Percentiles rank a stretch among this genome's conserved stretches.
These are phyloP conservation scores for Aspergillus ellipticus DNA, from an alignment of 495 filamentous ascomycete species.

Conservation along the genomic window DNA sequence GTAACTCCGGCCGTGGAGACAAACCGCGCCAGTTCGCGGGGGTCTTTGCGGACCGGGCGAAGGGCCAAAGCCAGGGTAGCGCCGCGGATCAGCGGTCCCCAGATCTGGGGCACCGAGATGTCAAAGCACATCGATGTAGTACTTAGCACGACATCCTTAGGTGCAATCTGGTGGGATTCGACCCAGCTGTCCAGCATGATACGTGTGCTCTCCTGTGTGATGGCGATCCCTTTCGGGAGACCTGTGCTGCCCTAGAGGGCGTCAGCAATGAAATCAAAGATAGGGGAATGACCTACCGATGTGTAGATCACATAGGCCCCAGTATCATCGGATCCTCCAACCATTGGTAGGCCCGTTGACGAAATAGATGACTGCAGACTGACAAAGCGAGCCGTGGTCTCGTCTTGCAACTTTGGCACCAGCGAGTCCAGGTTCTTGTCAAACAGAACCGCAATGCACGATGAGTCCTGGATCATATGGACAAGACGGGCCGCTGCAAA, in stretches of 20 bases:
- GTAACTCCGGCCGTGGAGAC: conserved; percentile 21
- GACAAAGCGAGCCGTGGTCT: too few species aligned
- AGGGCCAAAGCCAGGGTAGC: conserved; percentile 24
- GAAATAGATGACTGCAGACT: too few species aligned
- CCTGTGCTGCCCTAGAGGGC: conserved; percentile 8
- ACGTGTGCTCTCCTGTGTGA: conserved; percentile 24
- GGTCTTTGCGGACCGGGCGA: conserved; percentile 20
- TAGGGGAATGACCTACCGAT: neutral
- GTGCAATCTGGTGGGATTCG: conserved; percentile 17
- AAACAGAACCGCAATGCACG: too few species aligned
- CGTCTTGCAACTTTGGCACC: too few species aligned
- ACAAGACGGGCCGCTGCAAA: conserved; percentile 12
- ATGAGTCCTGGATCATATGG: conserved; percentile 20
- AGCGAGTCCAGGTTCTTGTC: too few species aligned
- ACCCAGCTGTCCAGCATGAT: conserved; percentile 22
- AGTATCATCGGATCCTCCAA: too few species aligned
- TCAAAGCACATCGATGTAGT: conserved; percentile 33
- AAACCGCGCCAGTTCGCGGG: conserved; percentile 18
- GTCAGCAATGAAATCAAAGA: neutral
- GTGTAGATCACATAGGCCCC: neutral
- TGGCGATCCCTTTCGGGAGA: conserved; percentile 23
- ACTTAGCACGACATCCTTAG: conserved; percentile 25
- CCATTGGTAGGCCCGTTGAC: too few species aligned
- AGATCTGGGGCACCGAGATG: conserved; percentile 32
- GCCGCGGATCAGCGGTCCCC: conserved; percentile 22